phyloP scores from a whole-genome alignment of 1,284 basidiomycete genomes.

The Chalciporus piperatoides region DNA sequence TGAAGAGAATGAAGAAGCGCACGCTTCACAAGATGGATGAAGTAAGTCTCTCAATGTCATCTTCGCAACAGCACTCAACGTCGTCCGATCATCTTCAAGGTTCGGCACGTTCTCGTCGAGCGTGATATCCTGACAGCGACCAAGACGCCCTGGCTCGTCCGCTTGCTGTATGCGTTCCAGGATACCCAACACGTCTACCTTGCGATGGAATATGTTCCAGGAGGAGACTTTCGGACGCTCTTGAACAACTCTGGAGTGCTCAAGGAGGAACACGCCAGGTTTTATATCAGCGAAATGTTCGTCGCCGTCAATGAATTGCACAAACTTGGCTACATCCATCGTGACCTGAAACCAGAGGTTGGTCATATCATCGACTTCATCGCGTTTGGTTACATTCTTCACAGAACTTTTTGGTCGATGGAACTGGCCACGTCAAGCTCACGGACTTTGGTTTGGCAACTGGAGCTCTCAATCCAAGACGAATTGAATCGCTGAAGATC shows the following conservation, averaged over 20 bases:
- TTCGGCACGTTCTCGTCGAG: slow-evolving; percentile 94
- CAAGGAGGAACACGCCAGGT: slow-evolving; percentile 92
- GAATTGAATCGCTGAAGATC: slow-evolving; percentile 92
- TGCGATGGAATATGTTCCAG: slow-evolving; percentile 98
- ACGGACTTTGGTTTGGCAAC: slow-evolving; percentile 99
- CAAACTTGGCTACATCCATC: slow-evolving; percentile 95
- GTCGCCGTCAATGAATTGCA: slow-evolving; percentile 87
- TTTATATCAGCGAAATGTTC: slow-evolving; percentile 97
- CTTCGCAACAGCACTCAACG: slow-evolving; percentile 6
- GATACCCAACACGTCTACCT: slow-evolving; percentile 87
- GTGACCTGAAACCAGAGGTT: slow-evolving; percentile 96
- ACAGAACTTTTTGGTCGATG: slow-evolving; percentile 96
- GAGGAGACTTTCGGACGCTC: slow-evolving; percentile 92
- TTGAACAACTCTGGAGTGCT: slow-evolving; percentile 95
- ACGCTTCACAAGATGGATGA: slow-evolving; percentile 97
- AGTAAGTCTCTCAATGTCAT: slow-evolving; percentile 39
- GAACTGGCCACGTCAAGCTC: slow-evolving; percentile 94
- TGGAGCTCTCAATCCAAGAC: slow-evolving; percentile 91
- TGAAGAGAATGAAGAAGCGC: slow-evolving; percentile 94
- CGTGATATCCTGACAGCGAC: slow-evolving; percentile 94
- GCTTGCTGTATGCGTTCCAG: slow-evolving; percentile 92
- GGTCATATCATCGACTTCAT: slow-evolving; percentile 7
- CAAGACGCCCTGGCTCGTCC: slow-evolving; percentile 93
- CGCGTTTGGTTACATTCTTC: not conserved
- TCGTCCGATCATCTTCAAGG: slow-evolving; percentile 39